phyloP scores from a whole-genome alignment of 2,329 filamentous ascomycete genomes.

The Dactylellina cionopaga region DNA sequence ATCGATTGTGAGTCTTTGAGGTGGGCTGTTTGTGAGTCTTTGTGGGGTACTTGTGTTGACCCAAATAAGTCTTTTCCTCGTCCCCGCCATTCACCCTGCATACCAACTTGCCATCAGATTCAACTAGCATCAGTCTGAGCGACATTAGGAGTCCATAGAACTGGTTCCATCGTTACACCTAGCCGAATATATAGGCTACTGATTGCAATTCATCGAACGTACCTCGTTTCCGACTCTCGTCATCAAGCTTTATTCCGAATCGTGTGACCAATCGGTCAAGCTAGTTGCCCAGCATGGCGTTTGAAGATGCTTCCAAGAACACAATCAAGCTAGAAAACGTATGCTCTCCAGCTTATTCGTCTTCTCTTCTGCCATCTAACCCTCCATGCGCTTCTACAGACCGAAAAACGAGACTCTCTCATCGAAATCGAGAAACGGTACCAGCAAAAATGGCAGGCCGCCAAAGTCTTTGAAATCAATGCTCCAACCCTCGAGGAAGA shows the following conservation, averaged over 20 bases:
- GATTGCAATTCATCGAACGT: background rate
- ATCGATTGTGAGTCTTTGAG: background rate
- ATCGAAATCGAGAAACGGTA: constrained; percentile 90
- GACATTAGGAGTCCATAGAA: too few species aligned
- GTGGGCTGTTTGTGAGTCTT: constrained; percentile 9
- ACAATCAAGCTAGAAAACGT: constrained; percentile 74
- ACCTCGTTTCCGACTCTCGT: background rate
- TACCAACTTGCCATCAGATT: background rate
- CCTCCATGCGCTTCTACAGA: constrained; percentile 64
- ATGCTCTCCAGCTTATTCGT: constrained; percentile 47
- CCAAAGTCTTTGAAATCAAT: constrained; percentile 82
- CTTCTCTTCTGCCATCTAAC: constrained; percentile 56
- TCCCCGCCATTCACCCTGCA: background rate
- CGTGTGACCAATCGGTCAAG: background rate
- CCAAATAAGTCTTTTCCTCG: constrained; percentile 28
- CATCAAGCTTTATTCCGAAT: background rate
- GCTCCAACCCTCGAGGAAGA: constrained; percentile 82
- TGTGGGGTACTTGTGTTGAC: constrained; percentile 46
- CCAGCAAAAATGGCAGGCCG: constrained; percentile 82
- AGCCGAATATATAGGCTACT: background rate
- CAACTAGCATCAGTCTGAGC: too few species aligned
- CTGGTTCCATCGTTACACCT: background rate
- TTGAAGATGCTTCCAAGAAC: constrained; percentile 63
- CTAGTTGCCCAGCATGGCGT: constrained; percentile 42
- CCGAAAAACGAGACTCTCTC: constrained; percentile 85